These are phyloP conservation scores for Plectosphaerella cucumerina DNA, from an alignment of 2,329 filamentous ascomycete genomes.

Conservation along the genomic window DNA sequence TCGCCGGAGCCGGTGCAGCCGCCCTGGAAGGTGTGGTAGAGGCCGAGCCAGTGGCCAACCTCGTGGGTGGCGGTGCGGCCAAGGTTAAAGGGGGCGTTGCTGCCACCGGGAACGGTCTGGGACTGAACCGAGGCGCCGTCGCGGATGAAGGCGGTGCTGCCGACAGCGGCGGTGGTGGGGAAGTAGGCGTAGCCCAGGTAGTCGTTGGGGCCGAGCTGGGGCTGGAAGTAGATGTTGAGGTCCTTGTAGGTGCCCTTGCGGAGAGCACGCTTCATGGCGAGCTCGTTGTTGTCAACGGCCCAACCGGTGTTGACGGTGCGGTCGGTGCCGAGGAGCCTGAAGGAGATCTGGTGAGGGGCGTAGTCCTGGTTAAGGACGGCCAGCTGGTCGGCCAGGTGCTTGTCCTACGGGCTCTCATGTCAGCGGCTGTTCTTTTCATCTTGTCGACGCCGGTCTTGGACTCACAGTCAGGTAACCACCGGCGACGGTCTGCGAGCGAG, in stretches of 20 bases:
- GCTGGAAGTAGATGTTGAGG: background rate
- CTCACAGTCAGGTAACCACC: constrained; percentile 31
- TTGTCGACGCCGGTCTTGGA: background rate
- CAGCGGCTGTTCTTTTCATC: background rate
- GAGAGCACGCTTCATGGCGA: constrained; percentile 36
- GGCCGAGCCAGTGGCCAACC: constrained; percentile 2
- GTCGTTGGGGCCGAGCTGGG: background rate
- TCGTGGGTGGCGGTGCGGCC: constrained; percentile 22
- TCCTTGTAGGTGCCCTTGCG: constrained; percentile 32
- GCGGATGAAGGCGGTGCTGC: background rate
- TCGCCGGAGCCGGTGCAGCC: constrained; percentile 33
- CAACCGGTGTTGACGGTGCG: background rate
- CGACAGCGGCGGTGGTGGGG: background rate
- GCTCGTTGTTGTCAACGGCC: background rate
- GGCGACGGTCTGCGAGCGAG: constrained; percentile 18
- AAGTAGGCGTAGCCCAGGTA: background rate
- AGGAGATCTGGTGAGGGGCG: background rate
- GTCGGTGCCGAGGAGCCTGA: background rate
- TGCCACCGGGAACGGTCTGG: background rate
- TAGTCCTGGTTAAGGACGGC: background rate
- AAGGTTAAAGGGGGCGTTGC: constrained; percentile 13
- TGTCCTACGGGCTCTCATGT: background rate
- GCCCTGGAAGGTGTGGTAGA: constrained; percentile 21
- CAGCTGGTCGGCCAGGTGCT: background rate
- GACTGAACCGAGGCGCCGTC: background rate